Conservation (phyloP, 306 rosid genomes). For the Begonia masoniana region DNA sequence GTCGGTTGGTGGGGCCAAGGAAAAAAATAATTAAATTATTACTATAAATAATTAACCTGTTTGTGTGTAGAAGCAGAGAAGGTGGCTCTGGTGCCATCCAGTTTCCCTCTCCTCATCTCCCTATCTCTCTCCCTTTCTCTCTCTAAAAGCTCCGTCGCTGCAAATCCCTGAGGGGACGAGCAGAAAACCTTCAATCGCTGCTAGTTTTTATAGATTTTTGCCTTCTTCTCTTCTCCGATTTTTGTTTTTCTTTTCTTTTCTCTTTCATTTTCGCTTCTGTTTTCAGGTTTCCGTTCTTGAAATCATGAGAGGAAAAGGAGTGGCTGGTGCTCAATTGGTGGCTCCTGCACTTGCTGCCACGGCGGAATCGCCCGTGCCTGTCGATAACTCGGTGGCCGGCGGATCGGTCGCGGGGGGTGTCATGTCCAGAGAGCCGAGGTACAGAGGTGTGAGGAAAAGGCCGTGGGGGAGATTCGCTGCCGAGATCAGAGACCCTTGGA, state of each 20-base stretch:
- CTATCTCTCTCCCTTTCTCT: background rate
- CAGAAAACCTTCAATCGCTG: background rate
- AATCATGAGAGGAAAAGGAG: conserved; percentile 47
- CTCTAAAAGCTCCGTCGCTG: too few relatives aligned
- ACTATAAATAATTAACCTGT: too few relatives aligned
- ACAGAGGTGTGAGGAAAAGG: conserved; percentile 70
- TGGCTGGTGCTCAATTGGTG: conserved; percentile 5
- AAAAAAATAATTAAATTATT: conserved; percentile 13
- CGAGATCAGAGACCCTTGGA: conserved; percentile 86
- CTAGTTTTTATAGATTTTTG: too few relatives aligned
- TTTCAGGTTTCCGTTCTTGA: background rate
- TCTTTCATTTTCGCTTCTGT: background rate
- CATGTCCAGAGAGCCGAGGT: conserved; percentile 32
- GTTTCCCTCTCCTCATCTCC: conserved; percentile 15
- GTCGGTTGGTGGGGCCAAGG: conserved; percentile 26
- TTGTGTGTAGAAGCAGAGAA: conserved; percentile 15
- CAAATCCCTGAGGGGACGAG: background rate
- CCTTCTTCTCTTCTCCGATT: background rate
- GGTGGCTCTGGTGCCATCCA: conserved; percentile 38
- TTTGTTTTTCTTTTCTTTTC: background rate
- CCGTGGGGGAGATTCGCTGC: conserved; percentile 93
- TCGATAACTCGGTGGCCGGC: conserved; percentile 1
- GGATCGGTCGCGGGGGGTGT: conserved; percentile 22
- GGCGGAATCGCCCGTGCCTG: background rate
- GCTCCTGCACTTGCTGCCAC: conserved; percentile 4